phyloP scores from a whole-genome alignment of 1,139 yeast genomes.

The Yamadazyma dushanensis region DNA sequence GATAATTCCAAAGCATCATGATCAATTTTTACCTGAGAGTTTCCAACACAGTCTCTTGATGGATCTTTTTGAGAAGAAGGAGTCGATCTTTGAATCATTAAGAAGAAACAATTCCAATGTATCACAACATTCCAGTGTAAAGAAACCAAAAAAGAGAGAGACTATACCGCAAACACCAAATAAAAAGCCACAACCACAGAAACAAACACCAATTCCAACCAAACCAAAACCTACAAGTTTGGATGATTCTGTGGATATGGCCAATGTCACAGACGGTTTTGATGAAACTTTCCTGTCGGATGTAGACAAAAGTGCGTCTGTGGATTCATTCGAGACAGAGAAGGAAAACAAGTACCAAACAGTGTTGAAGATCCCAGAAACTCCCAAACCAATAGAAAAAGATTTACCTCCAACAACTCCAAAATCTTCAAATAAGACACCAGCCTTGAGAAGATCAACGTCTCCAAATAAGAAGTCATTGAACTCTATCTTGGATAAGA shows the following conservation, averaged over 20 bases:
- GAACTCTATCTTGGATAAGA: conserved; percentile 24
- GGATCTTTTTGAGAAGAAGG: conserved; percentile 63
- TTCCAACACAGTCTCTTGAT: conserved; percentile 53
- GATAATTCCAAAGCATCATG: conserved; percentile 50
- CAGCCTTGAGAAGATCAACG: conserved; percentile 34
- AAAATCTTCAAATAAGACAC: conserved; percentile 20
- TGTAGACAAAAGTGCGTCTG: conserved; percentile 3
- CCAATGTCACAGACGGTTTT: conserved; percentile 9
- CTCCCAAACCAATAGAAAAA: conserved; percentile 13
- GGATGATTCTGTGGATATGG: conserved; percentile 9
- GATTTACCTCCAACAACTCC: conserved; percentile 17
- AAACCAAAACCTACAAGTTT: background rate
- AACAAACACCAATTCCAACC: background rate
- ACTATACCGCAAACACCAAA: conserved; percentile 1
- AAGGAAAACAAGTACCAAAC: conserved; percentile 3
- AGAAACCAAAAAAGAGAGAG: conserved; percentile 7
- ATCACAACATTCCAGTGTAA: conserved; percentile 14
- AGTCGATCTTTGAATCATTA: conserved; percentile 50
- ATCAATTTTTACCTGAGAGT: conserved; percentile 15
- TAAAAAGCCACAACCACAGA: background rate
- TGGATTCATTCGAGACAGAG: conserved; percentile 7
- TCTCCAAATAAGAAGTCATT: conserved; percentile 43
- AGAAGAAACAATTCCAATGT: conserved; percentile 36
- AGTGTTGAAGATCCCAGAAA: conserved; percentile 5
- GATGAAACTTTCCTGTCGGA: conserved; percentile 8